Evolutionary conservation across 768 basidiomycete species (phyloP), one percentile per base, ranked within the genome.

Genomic region (Pleurotus salmoneostramineus): DNA sequence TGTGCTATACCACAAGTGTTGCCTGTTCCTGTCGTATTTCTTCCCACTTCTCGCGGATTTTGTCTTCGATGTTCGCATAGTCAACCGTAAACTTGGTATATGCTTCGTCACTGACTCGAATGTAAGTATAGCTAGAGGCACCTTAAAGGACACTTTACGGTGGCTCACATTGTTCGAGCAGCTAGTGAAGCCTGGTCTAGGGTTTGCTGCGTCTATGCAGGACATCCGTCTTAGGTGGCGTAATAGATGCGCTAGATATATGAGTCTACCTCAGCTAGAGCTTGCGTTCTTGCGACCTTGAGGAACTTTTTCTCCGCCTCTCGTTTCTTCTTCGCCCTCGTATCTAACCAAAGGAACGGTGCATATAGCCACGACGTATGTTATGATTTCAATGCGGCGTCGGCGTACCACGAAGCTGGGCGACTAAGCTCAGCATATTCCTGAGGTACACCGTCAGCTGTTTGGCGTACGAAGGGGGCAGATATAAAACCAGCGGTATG

Each of bases 231-330:
- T 27, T 27, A 27, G 21, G 21, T 27, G 21, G 21, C 21, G 21
- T 27, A n/a, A n/a, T 42, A 8, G 44, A 45, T 35, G n/a, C 32
- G 11, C 17, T 12, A 31, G 4, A 32, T 42, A 42, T 40, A 42
- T 40, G 31, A 15, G 52, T 3, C 52, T 55, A 43, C 52, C 14
- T 55, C 52, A 17, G 3, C 31, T 3, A 31, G 14, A n/a, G 21
- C 27, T 31, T 32, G 40, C 17, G 21, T 32, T 31, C 32, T 55
- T 4, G 52, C 52, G 6, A 14, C 15, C 6, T 42, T 36, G 12
- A 55, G 40, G 40, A 55, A 55, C 40, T 31, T 55, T 31, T 40
- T 55, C 52, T 55, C 52, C 8, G 36, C 15, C n/a, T 55, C 52
- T 31, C 52, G 17, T 37, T 55, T 55, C 40, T 55, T 55, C 52